These are phyloP conservation scores for Tricholoma matsutake DNA, from an alignment of 768 basidiomycete species.

Conservation along the genomic window DNA sequence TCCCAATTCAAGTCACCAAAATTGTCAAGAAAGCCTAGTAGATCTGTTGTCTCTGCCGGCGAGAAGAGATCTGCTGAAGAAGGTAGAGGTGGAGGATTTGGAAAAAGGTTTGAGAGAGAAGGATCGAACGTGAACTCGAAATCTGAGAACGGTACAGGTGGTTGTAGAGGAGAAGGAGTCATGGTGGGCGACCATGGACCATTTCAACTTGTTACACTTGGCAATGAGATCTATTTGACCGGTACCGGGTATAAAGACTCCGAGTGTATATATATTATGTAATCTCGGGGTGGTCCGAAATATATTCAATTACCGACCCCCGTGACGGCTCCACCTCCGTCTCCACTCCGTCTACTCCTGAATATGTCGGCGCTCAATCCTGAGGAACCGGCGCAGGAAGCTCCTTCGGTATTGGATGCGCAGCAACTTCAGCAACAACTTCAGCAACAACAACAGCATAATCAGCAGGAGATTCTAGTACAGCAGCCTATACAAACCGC, in stretches of 20 bases:
- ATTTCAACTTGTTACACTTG: background rate
- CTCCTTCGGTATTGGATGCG: constrained; percentile 55
- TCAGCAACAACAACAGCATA: constrained; percentile 39
- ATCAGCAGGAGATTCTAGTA: constrained; percentile 13
- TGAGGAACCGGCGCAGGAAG: constrained; percentile 59
- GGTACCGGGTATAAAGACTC: background rate
- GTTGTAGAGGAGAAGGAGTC: constrained; percentile 35
- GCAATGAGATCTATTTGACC: no score
- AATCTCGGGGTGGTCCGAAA: constrained; percentile 1
- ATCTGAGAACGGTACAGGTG: constrained; percentile 60
- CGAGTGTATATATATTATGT: background rate
- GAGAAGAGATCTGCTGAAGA: constrained; percentile 79
- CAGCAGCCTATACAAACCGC: constrained; percentile 28
- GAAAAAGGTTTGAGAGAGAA: constrained; percentile 53
- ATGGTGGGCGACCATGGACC: constrained; percentile 26
- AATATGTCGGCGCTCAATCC: constrained; percentile 74
- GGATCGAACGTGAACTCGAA: constrained; percentile 75
- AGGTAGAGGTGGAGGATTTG: constrained; percentile 59
- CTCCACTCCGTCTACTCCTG: constrained; percentile 38
- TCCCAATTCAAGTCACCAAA: constrained; percentile 64
- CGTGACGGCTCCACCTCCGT: constrained; percentile 21
- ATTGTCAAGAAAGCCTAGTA: constrained; percentile 81
- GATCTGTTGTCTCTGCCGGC: constrained; percentile 69
- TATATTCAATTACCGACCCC: constrained; percentile 19
- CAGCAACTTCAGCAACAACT: constrained; percentile 57